phyloP scores from a whole-genome alignment of 2,329 filamentous ascomycete species.

The Cercospora citrullina region DNA sequence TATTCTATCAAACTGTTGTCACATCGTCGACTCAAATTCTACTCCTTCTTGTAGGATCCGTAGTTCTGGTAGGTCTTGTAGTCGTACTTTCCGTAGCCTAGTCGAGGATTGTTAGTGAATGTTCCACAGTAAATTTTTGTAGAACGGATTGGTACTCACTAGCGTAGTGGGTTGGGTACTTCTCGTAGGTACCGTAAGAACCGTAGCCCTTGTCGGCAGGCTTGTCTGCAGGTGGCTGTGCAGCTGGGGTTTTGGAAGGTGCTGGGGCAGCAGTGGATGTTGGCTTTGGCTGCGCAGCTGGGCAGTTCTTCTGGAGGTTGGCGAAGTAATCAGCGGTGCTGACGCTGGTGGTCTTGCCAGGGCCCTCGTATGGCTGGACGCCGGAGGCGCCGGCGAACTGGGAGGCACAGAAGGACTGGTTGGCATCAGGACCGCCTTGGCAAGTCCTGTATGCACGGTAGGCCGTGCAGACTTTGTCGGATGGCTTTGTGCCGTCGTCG shows the following conservation, averaged over 20 bases:
- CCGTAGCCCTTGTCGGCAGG: slow-evolving; percentile 10
- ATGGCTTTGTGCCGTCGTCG: slow-evolving; percentile 2
- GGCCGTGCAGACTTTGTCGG: neutral
- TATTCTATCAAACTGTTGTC: neutral
- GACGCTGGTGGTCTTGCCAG: too few species aligned
- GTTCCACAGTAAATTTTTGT: neutral
- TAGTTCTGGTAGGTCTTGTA: slow-evolving; percentile 9
- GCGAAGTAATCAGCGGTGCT: too few species aligned
- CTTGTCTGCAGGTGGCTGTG: slow-evolving; percentile 3
- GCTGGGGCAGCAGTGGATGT: neutral
- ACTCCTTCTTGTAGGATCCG: neutral
- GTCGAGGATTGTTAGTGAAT: neutral
- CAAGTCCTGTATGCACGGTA: neutral
- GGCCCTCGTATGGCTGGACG: neutral
- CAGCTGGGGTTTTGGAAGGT: neutral
- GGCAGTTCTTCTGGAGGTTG: neutral
- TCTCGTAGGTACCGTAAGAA: slow-evolving; percentile 11
- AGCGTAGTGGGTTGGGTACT: slow-evolving; percentile 1
- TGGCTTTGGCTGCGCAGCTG: neutral
- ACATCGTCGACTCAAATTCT: neutral
- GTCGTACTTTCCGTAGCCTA: neutral
- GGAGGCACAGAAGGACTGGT: neutral
- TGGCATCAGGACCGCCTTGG: neutral
- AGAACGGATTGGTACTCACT: neutral
- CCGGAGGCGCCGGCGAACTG: neutral